These are phyloP conservation scores for Trichophaea hybrida DNA, from an alignment of 2,329 filamentous ascomycete species.

Conservation along the genomic window DNA sequence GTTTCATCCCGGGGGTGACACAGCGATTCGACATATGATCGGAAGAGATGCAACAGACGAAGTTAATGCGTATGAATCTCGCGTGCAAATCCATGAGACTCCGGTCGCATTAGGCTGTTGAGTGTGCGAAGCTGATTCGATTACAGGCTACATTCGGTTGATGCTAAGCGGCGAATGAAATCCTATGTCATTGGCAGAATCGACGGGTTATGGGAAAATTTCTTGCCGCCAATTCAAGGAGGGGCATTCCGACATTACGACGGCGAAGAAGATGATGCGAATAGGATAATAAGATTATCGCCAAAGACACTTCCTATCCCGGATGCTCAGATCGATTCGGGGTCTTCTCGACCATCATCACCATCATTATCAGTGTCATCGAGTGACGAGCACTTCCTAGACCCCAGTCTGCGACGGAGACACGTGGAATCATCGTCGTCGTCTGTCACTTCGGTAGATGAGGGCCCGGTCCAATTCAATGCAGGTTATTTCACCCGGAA, in stretches of 20 bases:
- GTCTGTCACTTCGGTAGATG: conserved; percentile 44
- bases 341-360: conserved; percentile 27
- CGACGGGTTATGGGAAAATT: conserved; percentile 72
- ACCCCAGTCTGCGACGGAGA: conserved; percentile 24
- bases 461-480: conserved; percentile 46
- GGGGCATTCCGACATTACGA: conserved; percentile 52
- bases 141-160: conserved; percentile 61
- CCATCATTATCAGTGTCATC: conserved; percentile 24
- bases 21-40: conserved; percentile 84
- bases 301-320: background rate
- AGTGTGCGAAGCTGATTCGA: background rate
- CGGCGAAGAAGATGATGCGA: conserved; percentile 34
- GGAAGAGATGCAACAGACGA: conserved; percentile 90
- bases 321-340: conserved; percentile 27
- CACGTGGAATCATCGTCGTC: conserved; percentile 29
- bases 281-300: conserved; percentile 1
- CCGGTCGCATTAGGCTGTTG: background rate
- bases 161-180: conserved; percentile 61
- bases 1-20: conserved; percentile 85
- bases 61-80: conserved; percentile 55
- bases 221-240: conserved; percentile 80
- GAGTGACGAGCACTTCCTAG: conserved; percentile 25
- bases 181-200: conserved; percentile 72
- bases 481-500: conserved; percentile 59
- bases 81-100: background rate